Evolutionary conservation across 2,329 filamentous ascomycete species (phyloP).

Genomic region (Chaetomium olivaceum): DNA sequence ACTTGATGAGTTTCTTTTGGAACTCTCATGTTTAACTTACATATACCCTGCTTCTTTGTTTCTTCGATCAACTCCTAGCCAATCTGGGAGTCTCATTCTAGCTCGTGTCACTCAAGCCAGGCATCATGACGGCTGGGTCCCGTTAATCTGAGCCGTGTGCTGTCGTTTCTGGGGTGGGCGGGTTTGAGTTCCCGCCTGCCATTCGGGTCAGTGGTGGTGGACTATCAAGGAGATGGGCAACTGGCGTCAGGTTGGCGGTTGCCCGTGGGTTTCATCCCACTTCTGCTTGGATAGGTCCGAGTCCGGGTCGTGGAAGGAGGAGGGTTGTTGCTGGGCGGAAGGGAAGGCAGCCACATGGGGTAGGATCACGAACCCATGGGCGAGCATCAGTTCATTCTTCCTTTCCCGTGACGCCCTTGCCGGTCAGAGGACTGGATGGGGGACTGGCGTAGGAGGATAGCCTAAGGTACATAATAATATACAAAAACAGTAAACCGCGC

Average conservation of each 20-base stretch:
- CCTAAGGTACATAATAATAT: background rate
- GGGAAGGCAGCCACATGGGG: background rate
- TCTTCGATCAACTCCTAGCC: background rate
- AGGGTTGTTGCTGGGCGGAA: background rate
- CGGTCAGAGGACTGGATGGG: background rate
- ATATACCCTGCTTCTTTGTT: slow-evolving; percentile 18
- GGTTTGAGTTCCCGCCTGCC: background rate
- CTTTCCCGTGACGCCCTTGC: background rate
- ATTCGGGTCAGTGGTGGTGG: background rate
- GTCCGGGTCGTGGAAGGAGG: background rate
- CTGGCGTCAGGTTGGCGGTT: background rate
- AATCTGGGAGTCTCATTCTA: background rate
- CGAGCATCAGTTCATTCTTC: background rate
- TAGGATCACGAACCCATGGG: background rate
- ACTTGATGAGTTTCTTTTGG: background rate
- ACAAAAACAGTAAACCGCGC: slow-evolving; percentile 13
- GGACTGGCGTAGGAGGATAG: background rate
- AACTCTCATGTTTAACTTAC: background rate
- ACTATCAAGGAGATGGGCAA: background rate
- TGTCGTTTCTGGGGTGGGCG: background rate
- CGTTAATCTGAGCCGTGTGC: background rate
- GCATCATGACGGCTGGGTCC: background rate
- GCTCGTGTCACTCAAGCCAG: background rate
- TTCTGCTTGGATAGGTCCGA: background rate
- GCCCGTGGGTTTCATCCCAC: background rate